Conservation (phyloP, 176 grass and related monocot species). For the Oryza meridionalis region DNA sequence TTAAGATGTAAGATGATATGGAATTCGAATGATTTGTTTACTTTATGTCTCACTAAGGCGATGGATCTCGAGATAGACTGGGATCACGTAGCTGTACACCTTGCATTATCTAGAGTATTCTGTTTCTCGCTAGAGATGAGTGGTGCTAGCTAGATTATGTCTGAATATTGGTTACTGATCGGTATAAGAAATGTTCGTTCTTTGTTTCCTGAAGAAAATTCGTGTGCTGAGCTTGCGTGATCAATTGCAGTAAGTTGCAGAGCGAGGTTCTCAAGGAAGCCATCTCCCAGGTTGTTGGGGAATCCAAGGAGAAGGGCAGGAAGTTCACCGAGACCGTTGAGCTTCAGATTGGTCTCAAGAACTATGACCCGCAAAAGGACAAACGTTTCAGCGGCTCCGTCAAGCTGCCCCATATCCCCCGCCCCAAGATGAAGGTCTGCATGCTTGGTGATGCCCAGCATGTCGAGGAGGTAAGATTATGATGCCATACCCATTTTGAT, state of each 20-base stretch:
- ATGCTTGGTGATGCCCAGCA: neutral
- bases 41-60: neutral
- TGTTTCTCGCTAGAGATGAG: neutral
- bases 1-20: neutral
- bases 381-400: neutral
- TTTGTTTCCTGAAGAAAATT: neutral
- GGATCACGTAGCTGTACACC: neutral
- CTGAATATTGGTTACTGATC: neutral
- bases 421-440: slow-evolving; percentile 6
- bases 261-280: neutral
- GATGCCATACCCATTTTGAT: neutral
- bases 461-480: neutral
- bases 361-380: neutral
- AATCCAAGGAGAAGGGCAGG: neutral
- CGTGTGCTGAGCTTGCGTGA: neutral
- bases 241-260: neutral
- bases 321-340: neutral
- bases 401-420: neutral
- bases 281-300: neutral
- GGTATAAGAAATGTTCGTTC: neutral
- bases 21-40: neutral
- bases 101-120: neutral
- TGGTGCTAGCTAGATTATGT: neutral
- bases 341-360: slow-evolving; percentile 1
- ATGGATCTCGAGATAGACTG: neutral